Evolutionary conservation across 2,329 filamentous ascomycete genomes (phyloP).

Genomic region (Knufia petricola): DNA sequence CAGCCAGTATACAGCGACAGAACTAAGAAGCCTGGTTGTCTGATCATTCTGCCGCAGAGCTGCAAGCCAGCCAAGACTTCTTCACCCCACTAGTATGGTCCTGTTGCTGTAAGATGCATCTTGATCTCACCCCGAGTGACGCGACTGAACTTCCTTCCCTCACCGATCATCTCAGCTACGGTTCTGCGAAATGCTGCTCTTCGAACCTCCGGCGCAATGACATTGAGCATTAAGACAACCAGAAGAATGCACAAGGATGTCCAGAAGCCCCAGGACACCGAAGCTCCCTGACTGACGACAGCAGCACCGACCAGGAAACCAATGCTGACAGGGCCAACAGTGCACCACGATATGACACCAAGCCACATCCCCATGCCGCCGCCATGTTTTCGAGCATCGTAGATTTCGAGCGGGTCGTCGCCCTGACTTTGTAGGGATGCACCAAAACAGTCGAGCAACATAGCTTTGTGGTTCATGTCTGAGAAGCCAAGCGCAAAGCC

Average conservation of each 20-base stretch:
- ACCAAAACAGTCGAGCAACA: slow-evolving; percentile 65
- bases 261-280: slow-evolving; percentile 68
- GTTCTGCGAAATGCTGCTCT: slow-evolving; percentile 60
- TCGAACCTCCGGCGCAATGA: slow-evolving; percentile 62
- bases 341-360: slow-evolving; percentile 69
- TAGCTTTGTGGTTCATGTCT: slow-evolving; percentile 66
- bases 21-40: slow-evolving; percentile 63
- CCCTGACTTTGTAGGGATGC: slow-evolving; percentile 62
- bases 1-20: slow-evolving; percentile 64
- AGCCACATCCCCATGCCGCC: slow-evolving; percentile 74
- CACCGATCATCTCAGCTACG: slow-evolving; percentile 49
- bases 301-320: slow-evolving; percentile 63
- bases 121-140: slow-evolving; percentile 65
- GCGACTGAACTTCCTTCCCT: slow-evolving; percentile 27
- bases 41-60: slow-evolving; percentile 60
- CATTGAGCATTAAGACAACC: slow-evolving; percentile 57
- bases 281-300: slow-evolving; percentile 52
- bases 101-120: slow-evolving; percentile 62
- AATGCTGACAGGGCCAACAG: slow-evolving; percentile 59
- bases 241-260: slow-evolving; percentile 59
- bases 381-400: slow-evolving; percentile 63
- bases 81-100: slow-evolving; percentile 67
- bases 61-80: slow-evolving; percentile 62
- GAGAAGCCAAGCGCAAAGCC: slow-evolving; percentile 63
- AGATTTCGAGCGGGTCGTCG: slow-evolving; percentile 58